Base-by-base conservation (phyloP, 192 early-diverging fungal species). In the Coemansia sp. region DNA sequence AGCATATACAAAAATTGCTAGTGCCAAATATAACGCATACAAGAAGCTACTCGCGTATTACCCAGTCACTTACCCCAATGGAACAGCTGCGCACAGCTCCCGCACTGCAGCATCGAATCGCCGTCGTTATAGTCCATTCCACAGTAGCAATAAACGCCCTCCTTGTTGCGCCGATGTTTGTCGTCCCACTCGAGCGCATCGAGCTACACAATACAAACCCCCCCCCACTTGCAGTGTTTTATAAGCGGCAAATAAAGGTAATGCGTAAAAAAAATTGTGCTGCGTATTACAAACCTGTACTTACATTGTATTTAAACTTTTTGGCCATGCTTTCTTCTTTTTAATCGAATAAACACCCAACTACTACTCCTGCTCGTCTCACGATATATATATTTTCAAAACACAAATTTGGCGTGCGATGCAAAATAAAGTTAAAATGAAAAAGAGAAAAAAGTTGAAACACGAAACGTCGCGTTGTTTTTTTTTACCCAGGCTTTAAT, bases 101-200 rank as follows among this genome's bases (percentile, higher is more conserved):
- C 58, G 64, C 91, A 93, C 22, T 80, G 80, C 27, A 89, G 58
- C 86, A 91, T 89, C 10, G 86, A 64, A 38, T 89, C 85, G 43
- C 82, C 80, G 16, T 67, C 60, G 49, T 52, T 66, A 60, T 67
- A 86, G 58, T 83, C 82, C 65, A 82, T 71, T 12, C 89, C 92
- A 38, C 92, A 93, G 57, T 93, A 93, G 67, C 92, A 93, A 63
- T 93, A 93, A 10, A 71, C 64, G 22, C 82, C 83, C 59, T 93
- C 80, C 44, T 69, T 77, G 73, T 91, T 91, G 18, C 58, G 78
- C 19, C 46, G 53, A 47, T 84, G 87, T 28, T 71, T 62, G 21
- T 45, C 54, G 62, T 86, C 71, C 84, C 84, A 87, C 49, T 76
- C 73, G 9, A 68, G 61, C 49, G 74, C 23, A 21, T 72, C 69